A percentile compares a stretch with the other conserved stretches of the same genome.
Evolutionary conservation across 805 yeast genomes (phyloP).

Genomic region (Metschnikowia aberdeeniae): DNA sequence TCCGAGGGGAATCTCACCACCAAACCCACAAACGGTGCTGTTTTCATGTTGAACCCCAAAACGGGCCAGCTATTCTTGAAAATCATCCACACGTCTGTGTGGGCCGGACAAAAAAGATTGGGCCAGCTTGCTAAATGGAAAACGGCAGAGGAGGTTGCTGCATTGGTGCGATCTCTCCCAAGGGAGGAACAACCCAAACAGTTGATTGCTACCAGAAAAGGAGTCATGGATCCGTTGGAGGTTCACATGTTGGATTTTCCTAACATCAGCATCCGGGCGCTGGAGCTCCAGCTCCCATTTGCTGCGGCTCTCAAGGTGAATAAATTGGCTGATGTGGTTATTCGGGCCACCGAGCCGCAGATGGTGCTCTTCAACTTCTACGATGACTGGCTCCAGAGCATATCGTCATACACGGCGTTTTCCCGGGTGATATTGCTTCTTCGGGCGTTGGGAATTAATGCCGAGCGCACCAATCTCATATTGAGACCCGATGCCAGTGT

Average conservation of each 20-base stretch:
- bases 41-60: conserved; percentile 84
- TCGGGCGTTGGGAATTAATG: conserved; percentile 74
- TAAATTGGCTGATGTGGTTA: conserved; percentile 70
- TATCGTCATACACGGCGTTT: conserved; percentile 90
- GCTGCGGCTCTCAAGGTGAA: conserved; percentile 79
- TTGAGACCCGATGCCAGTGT: conserved; percentile 71
- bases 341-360: conserved; percentile 87
- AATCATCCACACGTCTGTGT: conserved; percentile 88
- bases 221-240: conserved; percentile 90
- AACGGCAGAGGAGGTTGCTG: conserved; percentile 96
- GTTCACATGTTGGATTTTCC: conserved; percentile 98
- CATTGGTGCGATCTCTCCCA: conserved; percentile 82
- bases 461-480: conserved; percentile 70
- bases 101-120: conserved; percentile 95
- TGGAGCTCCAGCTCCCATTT: conserved; percentile 88
- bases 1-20: conserved; percentile 90
- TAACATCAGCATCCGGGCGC: conserved; percentile 80
- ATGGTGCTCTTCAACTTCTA: conserved; percentile 87
- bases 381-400: conserved; percentile 83
- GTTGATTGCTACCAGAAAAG: conserved; percentile 82
- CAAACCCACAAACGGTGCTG: conserved; percentile 89
- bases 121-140: conserved; percentile 97
- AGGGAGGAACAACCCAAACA: conserved; percentile 94
- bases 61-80: conserved; percentile 87
- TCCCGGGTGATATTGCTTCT: conserved; percentile 80